Base-by-base conservation (phyloP, 345 rosid species). In the Bruguiera parviflora region DNA sequence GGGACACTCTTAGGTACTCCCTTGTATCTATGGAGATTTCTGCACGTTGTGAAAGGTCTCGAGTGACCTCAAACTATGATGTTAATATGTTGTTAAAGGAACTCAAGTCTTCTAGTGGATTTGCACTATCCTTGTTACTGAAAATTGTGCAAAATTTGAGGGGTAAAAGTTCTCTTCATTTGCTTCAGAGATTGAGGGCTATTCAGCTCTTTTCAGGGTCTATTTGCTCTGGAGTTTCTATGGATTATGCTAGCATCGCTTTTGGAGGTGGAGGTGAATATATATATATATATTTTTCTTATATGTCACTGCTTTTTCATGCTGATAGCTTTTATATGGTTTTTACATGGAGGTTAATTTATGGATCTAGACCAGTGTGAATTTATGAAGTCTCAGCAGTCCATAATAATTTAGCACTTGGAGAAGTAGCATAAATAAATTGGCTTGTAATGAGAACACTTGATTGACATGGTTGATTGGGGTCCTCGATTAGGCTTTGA, bases 1-100 rank as follows among this genome's bases (percentile, higher is more conserved):
- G 99, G 99, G 97, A 95, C 80, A 84, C 89, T 58, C 96, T 95
- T n/a, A 86, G 84, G 79, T 90, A 87, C 79, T 86, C 99, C 53
- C 88, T 95, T 58, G 80, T 84, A 66, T 88, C 96, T 22, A 85
- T 87, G 71, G 99, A 95, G 81, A 79, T 92, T 79, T 83, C 89
- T 69, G 81, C 87, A 65, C 96, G 99, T 43, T 71, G 87, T 67
- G 85, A 81, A 68, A 85, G 83, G 81, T 70, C 80, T 31, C 74
- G 83, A 43, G 13, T 83, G 80, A 72, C 64, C 57, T 85, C 98
- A 73, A 81, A 71, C 63, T 80, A 82, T 77, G 66, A 80, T 72
- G 77, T 80, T 51, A 64, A 72, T 79, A 75, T 85, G 32, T 82
- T 95, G 71, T 83, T 78, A 74, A 86, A 82, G 77, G 98, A 92